Percentiles rank a stretch among this genome's conserved stretches.
These are phyloP conservation scores for Calonectria multiphialidica DNA, from an alignment of 2,329 filamentous ascomycete genomes.

Conservation along the genomic window DNA sequence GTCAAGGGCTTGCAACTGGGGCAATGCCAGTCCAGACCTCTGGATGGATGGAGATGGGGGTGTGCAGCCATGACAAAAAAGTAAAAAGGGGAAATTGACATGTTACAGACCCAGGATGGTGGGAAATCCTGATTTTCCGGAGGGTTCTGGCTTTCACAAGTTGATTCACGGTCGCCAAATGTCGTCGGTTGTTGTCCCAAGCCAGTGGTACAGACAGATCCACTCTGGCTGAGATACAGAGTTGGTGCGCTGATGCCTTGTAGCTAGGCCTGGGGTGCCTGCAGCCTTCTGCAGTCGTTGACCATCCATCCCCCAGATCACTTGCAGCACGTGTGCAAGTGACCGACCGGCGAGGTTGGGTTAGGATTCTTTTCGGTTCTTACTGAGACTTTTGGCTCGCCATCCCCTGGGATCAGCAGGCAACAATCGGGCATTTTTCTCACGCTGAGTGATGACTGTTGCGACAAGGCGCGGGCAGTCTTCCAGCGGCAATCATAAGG, in stretches of 20 bases:
- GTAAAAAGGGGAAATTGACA: constrained; percentile 19
- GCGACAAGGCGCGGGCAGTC: neutral
- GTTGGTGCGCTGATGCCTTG: neutral
- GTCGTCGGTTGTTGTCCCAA: neutral
- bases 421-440: constrained; percentile 2
- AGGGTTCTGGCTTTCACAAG: constrained; percentile 1
- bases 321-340: neutral
- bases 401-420: neutral
- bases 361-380: neutral
- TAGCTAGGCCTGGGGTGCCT: neutral
- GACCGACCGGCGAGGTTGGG: neutral
- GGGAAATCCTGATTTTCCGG: neutral
- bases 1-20: constrained; percentile 25
- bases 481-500: neutral
- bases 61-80: constrained; percentile 17
- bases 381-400: neutral
- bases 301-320: neutral
- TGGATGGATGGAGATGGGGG: neutral
- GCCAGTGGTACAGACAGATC: neutral
- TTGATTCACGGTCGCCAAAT: neutral
- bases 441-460: constrained; percentile 3
- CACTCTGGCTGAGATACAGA: neutral
- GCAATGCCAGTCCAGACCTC: constrained; percentile 35
- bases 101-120: neutral
- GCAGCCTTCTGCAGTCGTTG: neutral